Base-by-base conservation (phyloP, 257 asterid species). In the Scutellaria baicalensis region DNA sequence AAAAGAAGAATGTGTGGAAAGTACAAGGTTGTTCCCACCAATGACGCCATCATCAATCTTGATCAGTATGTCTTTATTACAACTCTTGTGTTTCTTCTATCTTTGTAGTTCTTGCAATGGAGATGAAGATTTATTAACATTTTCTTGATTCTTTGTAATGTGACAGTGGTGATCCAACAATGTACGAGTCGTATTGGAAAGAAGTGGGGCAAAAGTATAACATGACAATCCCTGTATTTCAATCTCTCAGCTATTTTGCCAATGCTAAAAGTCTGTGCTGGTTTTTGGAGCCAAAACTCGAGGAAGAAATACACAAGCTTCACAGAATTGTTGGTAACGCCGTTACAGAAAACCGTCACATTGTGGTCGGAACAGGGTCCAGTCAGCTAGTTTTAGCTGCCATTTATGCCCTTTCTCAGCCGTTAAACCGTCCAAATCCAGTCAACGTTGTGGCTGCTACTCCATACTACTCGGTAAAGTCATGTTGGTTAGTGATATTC, bases 301-400 rank as follows among this genome's bases (percentile, higher is more conserved):
- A 93, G 70, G 83, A 79, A 42, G 81, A 79, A 54, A 88, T 93
- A 44, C 86, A 40, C 62, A 75, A 44, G 48, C 48, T 90, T 18
- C 98, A 93, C 69, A 8, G 40, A 0, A 71, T 54, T 0, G 94
- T 85, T 0, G 91, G 95, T 2, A 93, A 93, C 64, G 97, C 95
- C 6, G 11, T 68, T 5, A 78, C 74, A 0, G 89, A 89, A 4
- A 84, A 71, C 51, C 77, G 84, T 6, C 76, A 78, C 59, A 51
- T 90, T n/a, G 70, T 93, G 0, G 89, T 90, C 0, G 96, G 98
- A 14, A 89, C 85, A 0, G 96, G 98, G 6, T 89, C 97, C 1
- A 93, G 97, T 72, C 98, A 93, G 76, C 89, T 93, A 9, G 73
- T 90, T 56, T 72, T 75, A 6, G 98, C 98, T 1, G 88, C 85